Base-by-base conservation (phyloP, 176 grass and related monocot genomes). In the Rhynchospora tenuis region DNA sequence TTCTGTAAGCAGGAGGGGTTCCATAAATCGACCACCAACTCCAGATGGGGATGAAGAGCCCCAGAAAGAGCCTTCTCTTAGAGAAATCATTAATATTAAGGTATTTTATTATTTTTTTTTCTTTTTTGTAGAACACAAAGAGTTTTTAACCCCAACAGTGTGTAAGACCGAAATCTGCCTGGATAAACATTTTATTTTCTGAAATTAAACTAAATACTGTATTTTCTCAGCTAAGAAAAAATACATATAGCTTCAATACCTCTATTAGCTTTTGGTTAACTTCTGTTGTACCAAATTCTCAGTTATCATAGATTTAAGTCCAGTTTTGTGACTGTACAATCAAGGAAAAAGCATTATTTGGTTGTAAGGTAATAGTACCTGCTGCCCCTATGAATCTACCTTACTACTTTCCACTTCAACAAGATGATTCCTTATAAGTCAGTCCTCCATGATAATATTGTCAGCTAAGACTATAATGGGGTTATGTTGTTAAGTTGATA, bases 81-180 rank as follows among this genome's bases (percentile, higher is more conserved):
- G 81, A 59, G 96, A 99, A 80, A 89, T 90, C 75, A 91, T 99
- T 65, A 92, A 99, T 82, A 90, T 99, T 87, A 99, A 99, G 96
- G 96, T 93, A 90, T 59, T 7, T 33, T 11, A 16, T 9, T 45
- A 61, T 83, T 50, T 9, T 54, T 55, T 62, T 29, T 67, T 5
- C 64, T 3, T 31, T 31, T 19, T 65, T 20, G 17, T 55, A 74
- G 44, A 26, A 12, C 56, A 46, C 11, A 43, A 46, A 3, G 5
- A 16, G 6, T 45, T 45, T 1, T 50, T 47, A 23, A 59, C 28
- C 26, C 52, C 45, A 80, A 80, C 38, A 16, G 3, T 74, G 43
- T n/a, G 24, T 73, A 51, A 28, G 44, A 74, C 45, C 22, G 6
- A 15, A 8, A 9, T 70, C n/a, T 56, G 73, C 45, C 6, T 57